phyloP scores from a whole-genome alignment of 495 filamentous ascomycete genomes.

The Penicillium arizonense region DNA sequence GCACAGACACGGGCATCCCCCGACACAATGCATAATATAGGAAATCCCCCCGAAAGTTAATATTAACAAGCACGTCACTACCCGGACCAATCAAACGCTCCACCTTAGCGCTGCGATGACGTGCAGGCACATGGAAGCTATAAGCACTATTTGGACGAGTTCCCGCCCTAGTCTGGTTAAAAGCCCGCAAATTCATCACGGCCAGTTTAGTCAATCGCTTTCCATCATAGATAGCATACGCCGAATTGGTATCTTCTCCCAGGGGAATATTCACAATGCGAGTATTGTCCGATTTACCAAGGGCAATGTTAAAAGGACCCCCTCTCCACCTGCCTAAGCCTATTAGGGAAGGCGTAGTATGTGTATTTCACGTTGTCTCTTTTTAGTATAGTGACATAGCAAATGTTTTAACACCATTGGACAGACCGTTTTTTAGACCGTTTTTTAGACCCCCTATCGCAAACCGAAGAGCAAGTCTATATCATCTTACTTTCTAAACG shows the following conservation, averaged over 20 bases:
- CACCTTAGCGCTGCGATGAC: not conserved
- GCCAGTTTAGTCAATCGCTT: conserved; percentile 6
- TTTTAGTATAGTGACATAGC: no score
- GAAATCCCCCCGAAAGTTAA: conserved; percentile 18
- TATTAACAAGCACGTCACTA: conserved; percentile 6
- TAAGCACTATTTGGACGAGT: conserved; percentile 9
- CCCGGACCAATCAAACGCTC: conserved; percentile 12
- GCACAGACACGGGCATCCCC: conserved; percentile 12
- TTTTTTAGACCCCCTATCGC: no score
- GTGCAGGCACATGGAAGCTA: conserved; percentile 8
- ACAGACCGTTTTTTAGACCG: no score
- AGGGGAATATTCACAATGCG: conserved; percentile 16
- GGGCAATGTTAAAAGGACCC: no score
- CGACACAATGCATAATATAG: conserved; percentile 8
- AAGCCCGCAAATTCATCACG: conserved; percentile 9
- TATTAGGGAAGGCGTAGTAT: no score
- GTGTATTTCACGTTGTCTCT: no score
- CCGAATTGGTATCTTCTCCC: conserved; percentile 10
- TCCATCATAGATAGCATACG: conserved; percentile 13
- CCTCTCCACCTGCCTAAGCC: no score
- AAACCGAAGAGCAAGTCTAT: no score
- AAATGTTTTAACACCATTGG: no score
- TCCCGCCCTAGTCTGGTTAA: not conserved
- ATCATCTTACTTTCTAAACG: no score
- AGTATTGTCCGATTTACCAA: not conserved